Evolutionary conservation across 192 early-diverging fungal species (phyloP).

Genomic region (Physocladia obscura): DNA sequence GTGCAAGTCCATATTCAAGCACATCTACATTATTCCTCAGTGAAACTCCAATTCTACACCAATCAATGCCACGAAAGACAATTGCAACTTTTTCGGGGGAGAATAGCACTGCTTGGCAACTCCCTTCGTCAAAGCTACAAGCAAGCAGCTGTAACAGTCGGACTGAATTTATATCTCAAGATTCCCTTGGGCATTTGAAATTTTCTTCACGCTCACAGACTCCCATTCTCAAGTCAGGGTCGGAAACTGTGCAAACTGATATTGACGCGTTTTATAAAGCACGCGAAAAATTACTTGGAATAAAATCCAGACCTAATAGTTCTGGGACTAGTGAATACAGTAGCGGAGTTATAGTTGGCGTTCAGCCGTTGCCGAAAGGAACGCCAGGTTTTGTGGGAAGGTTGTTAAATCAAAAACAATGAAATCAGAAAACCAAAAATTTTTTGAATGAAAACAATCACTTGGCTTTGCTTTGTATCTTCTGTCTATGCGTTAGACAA

Average conservation of each 20-base stretch:
- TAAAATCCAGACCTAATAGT: too few relatives aligned
- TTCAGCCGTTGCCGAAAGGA: constrained; percentile 14
- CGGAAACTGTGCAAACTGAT: constrained; percentile 10
- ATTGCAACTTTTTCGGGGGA: too few relatives aligned
- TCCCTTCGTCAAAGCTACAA: too few relatives aligned
- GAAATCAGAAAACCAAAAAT: not conserved
- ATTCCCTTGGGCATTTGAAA: too few relatives aligned
- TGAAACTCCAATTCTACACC: too few relatives aligned
- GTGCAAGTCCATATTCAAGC: constrained; percentile 24
- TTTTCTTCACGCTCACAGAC: too few relatives aligned
- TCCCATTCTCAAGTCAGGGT: not conserved
- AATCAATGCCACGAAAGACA: too few relatives aligned
- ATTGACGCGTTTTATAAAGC: constrained; percentile 33
- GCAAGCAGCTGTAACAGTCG: too few relatives aligned
- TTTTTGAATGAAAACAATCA: not conserved
- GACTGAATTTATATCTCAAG: too few relatives aligned
- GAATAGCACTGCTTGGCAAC: too few relatives aligned
- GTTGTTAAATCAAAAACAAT: not conserved
- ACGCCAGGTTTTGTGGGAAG: constrained; percentile 12
- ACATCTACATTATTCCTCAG: constrained; percentile 13
- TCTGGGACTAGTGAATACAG: too few relatives aligned
- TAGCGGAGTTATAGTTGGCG: too few relatives aligned
- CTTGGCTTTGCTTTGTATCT: not conserved
- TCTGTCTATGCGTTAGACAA: constrained; percentile 22
- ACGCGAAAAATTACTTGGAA: constrained; percentile 22